Base-by-base conservation (phyloP, 768 basidiomycete species). In the Boletus sp. region DNA sequence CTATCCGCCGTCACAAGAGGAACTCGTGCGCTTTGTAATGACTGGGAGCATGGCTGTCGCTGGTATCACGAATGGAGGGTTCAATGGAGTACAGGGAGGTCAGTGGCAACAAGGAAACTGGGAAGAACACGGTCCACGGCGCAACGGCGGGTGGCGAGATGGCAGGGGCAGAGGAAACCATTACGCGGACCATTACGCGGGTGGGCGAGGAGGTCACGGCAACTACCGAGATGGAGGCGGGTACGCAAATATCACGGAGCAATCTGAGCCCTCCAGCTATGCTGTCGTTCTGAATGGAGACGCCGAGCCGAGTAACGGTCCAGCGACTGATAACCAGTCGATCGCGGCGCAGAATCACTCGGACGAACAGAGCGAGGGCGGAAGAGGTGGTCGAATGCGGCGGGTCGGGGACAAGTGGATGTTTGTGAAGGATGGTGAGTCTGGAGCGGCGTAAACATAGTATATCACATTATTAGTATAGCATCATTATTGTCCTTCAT, bases 1-100 rank as follows among this genome's bases (percentile, higher is more conserved):
- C 41, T 79, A 81, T 64, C 48, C 76, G 62, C 91, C 91, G 30
- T 80, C 87, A 55, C 85, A 86, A 64, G 86, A 90, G 64, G 80
- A 92, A 65, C 80, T 92, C 62, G 85, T 90, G 85, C 80, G 84
- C 71, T 89, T 86, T 67, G 78, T 89, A 59, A 78, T 88, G 78
- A 56, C 78, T 20, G 64, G 70, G 40, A 66, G 52, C 50, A 64
- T 70, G 64, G 61, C 55, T 39, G 55, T 42, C 44, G 40, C 64
- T 42, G 63, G 66, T 35, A 12, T 61, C 33, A 37, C 49, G 29
- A 48, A 54, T 24, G 58, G 61, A 55, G 66, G 56, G 36, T 41
- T 56, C 54, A 56, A 62, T 36, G 63, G 52, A 18, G 51, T 48
- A 35, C 67, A 68, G 47, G 62, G 57, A 61, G 57, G 56, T 41